phyloP scores from a whole-genome alignment of 768 basidiomycete species.

The Tulasnella sp. region DNA sequence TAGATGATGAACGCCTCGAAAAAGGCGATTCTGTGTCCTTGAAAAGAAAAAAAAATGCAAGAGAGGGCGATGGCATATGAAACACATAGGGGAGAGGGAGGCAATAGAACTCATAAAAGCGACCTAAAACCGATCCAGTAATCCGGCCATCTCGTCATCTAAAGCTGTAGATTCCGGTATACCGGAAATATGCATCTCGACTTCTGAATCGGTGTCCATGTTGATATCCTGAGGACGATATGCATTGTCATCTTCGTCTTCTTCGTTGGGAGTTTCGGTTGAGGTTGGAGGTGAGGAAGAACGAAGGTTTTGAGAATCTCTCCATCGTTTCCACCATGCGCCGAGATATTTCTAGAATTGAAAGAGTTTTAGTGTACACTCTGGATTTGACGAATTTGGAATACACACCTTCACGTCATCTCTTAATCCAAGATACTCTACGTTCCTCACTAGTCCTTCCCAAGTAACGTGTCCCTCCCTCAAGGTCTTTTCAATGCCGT shows the following conservation, averaged over 20 bases:
- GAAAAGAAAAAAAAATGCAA: too few relatives aligned
- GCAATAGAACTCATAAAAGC: too few relatives aligned
- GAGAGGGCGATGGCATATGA: too few relatives aligned
- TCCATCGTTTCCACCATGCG: slow-evolving; percentile 13
- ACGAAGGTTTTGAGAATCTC: background rate
- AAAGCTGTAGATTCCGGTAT: background rate
- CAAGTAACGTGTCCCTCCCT: slow-evolving; percentile 53
- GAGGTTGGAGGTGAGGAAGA: background rate
- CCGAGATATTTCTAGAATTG: background rate
- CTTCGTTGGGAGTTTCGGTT: background rate
- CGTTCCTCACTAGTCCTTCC: slow-evolving; percentile 81
- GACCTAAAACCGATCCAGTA: slow-evolving; percentile 12
- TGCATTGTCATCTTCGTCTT: slow-evolving; percentile 4
- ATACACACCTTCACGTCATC: slow-evolving; percentile 53
- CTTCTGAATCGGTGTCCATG: slow-evolving; percentile 9
- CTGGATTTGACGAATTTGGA: too few relatives aligned
- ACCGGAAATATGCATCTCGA: background rate
- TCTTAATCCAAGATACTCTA: slow-evolving; percentile 71
- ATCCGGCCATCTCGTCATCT: slow-evolving; percentile 13
- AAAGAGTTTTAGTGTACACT: too few relatives aligned
- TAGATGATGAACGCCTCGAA: too few relatives aligned
- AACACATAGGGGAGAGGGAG: too few relatives aligned
- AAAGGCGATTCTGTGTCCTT: too few relatives aligned
- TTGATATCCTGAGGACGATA: background rate
- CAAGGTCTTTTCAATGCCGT: slow-evolving; percentile 53